Base-by-base conservation (phyloP, 1,284 basidiomycete genomes). In the Anthracocystis panici-leucophaei region DNA sequence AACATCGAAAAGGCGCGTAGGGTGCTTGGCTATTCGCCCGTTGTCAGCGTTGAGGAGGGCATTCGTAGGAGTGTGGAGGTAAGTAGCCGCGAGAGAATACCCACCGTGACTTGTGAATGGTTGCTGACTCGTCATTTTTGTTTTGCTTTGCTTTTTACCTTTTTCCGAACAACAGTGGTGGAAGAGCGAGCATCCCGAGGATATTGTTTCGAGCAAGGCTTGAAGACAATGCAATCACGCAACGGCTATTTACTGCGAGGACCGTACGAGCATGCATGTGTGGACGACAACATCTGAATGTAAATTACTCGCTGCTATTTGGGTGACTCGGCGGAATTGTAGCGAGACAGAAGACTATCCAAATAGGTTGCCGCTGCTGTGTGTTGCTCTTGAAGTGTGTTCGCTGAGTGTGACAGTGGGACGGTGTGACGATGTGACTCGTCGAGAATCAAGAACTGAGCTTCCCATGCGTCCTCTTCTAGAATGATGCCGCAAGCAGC, bases 1-100 rank as follows among this genome's bases (percentile, higher is more conserved):
- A 97, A 97, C 85, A 95, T 96, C 57, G 96, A 99, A 87, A 95
- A 94, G 87, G 94, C 96, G 10, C 89, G 95, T 77, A 87, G 94
- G 61, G 89, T 97, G 71, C 88, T 99, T 41, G 95, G 93, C 3
- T 99, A 99, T 86, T 93, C 94, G 84, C 97, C 96, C 0, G 87
- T 94, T 61, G 91, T 97, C 14, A 92, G 94, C 2, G 82, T 99
- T 31, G 91, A 94, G 74, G 95, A 99, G 78, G 96, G 94, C 23
- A 89, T 97, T 65, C 89, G 90, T 86, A 88, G 88, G 74, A 93
- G 91, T 85, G 89, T 94, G 25, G 90, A 64, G 50, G 69, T 63
- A 45, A 54, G 69, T 72, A 52, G 40, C 31, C 4, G 49, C 31
- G 14, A 11, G 16, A 20, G 27, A 51, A 51, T 10, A 35, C 12